Evolutionary conservation across 1,139 yeast genomes (phyloP), one percentile per base, ranked within the genome.

Genomic region (Yamadazyma diddensiae): DNA sequence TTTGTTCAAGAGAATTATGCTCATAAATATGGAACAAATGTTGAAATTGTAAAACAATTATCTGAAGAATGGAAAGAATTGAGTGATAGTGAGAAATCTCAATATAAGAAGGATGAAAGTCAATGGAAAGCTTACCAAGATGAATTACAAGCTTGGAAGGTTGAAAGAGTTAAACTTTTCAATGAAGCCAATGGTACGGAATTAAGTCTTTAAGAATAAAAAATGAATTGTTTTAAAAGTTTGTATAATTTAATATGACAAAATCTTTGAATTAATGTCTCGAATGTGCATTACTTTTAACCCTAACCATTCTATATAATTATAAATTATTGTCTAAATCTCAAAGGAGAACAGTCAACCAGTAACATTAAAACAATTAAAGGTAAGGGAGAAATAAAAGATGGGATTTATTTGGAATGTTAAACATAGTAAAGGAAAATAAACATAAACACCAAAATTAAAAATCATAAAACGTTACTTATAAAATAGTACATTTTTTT

Each of bases 401-500:
- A 5, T 20, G 29, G 25, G 15, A 13, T 12, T 7, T 10, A 21
- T 21, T 8, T 21, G 23, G 23, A 8, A 24, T 15, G 11, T 12
- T 24, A 15, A 15, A 15, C 19, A 15, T 15, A 10, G 13, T 8
- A 10, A 16, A 28, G 13, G n/a, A 22, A n/a, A 10, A 15, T 15
- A 26, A 18, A 18, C 9, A 18, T 18, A 18, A 6, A 18, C 20
- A 18, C 9, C 20, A 18, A 6, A 18, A 18, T 18, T 7, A n/a
- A n/a, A n/a, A n/a, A n/a, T n/a, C n/a, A n/a, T n/a, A n/a, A n/a
- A n/a, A n/a, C n/a, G n/a, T n/a, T n/a, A n/a, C n/a, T 58, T 70
- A 84, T 59, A 86, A 77, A 52, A 86, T 79, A 43, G 82, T 74
- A 73, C 97, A 88, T 59, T 83, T 85, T 65, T 80, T 82, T 49